Evolutionary conservation across 140 eudicot species (phyloP), one percentile per base, ranked within the genome.

Genomic region (Senecio squalidus): DNA sequence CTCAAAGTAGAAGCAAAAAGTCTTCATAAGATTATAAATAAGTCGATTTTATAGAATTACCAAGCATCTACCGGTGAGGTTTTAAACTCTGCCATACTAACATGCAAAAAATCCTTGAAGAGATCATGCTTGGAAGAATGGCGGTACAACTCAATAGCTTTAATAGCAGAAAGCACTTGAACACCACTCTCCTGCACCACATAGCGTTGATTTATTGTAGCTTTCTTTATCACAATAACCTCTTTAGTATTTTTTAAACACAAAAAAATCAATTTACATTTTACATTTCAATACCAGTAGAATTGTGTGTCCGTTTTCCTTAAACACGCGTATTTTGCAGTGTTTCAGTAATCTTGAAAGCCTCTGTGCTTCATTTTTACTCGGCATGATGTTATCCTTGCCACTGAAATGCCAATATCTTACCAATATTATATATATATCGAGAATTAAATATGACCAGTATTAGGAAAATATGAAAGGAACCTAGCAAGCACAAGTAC

Each of bases 401-500:
- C 94, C 91, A 75, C 97, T 89, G 71, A 66, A 34, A 73, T 64
- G 69, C 27, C 74, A 58, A 53, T 9, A 41, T 4, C 17, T 45
- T 16, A 36, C 24, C 1, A 10, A 33, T 47, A 34, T 31, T 51
- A 25, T 36, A 2, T 36, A 8, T 6, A 44, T 43, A 43, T 31
- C 28, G 6, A 29, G 2, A 41, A 53, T 24, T 38, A 11, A 59
- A 20, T 48, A 36, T 18, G 50, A 47, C 11, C 4, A 24, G 36
- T 29, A 18, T 69, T 4, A 14, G 13, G 2, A 20, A 71, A 70
- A 25, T 39, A 53, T 55, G 44, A 66, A 64, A 14, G 26, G 38
- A 60, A 91, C 98, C 98, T 86, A 58, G 96, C 86, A 77, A 91
- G 82, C 50, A 91, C 66, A 60, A 91, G 84, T 56, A 91, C 96